Percentiles rank a stretch among this genome's conserved stretches.
Evolutionary conservation across 2,329 filamentous ascomycete genomes (phyloP).

Genomic region (Aspergillus sp.): DNA sequence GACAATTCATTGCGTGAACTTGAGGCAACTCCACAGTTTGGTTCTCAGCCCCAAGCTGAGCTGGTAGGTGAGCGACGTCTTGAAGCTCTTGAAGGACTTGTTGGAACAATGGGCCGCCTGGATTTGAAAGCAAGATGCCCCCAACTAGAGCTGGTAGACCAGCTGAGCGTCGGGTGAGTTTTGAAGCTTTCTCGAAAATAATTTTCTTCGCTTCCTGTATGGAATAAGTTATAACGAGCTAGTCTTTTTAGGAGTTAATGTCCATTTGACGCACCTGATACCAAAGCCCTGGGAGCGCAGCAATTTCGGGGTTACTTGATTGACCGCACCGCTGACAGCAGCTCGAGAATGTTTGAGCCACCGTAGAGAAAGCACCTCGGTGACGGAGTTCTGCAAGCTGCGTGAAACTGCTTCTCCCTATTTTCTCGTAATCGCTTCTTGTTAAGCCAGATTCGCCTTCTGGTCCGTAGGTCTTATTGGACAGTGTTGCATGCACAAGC

Average conservation of each 20-base stretch:
- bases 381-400: constrained; percentile 83
- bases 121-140: constrained; percentile 67
- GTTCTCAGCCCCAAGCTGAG: constrained; percentile 26
- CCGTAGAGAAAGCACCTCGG: constrained; percentile 88
- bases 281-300: constrained; percentile 62
- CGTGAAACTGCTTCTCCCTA: constrained; percentile 74
- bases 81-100: constrained; percentile 45
- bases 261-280: constrained; percentile 58
- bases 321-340: constrained; percentile 70
- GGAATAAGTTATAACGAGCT: not conserved
- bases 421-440: constrained; percentile 58
- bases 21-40: constrained; percentile 68
- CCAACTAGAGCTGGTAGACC: constrained; percentile 86
- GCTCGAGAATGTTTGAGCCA: constrained; percentile 79
- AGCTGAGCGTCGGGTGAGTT: constrained; percentile 82
- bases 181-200: constrained; percentile 74
- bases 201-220: constrained; percentile 57
- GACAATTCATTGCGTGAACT: constrained; percentile 90
- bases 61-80: constrained; percentile 35
- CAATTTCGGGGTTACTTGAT: constrained; percentile 47
- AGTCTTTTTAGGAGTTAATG: not conserved
- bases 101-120: constrained; percentile 50
- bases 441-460: constrained; percentile 49
- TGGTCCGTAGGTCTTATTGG: constrained; percentile 53
- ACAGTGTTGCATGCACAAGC: constrained; percentile 64